A percentile compares a stretch with the other conserved stretches of the same genome.
Evolutionary conservation across 306 rosid species (phyloP).

Genomic region (Herpetospermum pedunculosum): DNA sequence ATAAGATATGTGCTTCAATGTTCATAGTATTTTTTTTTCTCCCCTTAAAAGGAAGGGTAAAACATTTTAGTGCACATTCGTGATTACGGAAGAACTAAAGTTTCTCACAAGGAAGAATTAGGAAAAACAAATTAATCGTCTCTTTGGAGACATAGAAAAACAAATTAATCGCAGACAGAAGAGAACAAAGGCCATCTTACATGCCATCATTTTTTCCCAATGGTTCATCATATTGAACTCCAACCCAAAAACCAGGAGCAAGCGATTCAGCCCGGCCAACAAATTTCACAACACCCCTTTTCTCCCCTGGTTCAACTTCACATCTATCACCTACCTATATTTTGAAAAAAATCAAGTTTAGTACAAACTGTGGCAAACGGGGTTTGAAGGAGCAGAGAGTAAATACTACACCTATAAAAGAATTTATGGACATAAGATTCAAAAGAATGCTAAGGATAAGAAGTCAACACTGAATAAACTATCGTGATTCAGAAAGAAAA

Average conservation of each 20-base stretch:
- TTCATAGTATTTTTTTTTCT: background rate
- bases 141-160: background rate
- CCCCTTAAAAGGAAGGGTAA: background rate
- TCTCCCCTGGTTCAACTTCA: conserved; percentile 83
- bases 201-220: conserved; percentile 93
- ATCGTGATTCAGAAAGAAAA: background rate
- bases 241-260: conserved; percentile 93
- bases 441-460: background rate
- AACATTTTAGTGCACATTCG: background rate
- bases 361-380: background rate
- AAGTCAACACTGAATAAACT: background rate
- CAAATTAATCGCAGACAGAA: background rate
- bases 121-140: background rate
- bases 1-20: background rate
- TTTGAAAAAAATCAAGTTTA: conserved; percentile 1
- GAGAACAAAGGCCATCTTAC: conserved; percentile 33
- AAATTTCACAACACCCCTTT: conserved; percentile 68
- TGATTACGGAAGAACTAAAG: background rate
- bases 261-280: conserved; percentile 67
- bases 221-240: conserved; percentile 93
- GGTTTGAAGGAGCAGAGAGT: background rate
- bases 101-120: background rate
- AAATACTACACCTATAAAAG: background rate
- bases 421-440: background rate
- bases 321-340: conserved; percentile 86